Base-by-base conservation (phyloP, 495 filamentous ascomycete species). In the Tetracladium marchalianum region DNA sequence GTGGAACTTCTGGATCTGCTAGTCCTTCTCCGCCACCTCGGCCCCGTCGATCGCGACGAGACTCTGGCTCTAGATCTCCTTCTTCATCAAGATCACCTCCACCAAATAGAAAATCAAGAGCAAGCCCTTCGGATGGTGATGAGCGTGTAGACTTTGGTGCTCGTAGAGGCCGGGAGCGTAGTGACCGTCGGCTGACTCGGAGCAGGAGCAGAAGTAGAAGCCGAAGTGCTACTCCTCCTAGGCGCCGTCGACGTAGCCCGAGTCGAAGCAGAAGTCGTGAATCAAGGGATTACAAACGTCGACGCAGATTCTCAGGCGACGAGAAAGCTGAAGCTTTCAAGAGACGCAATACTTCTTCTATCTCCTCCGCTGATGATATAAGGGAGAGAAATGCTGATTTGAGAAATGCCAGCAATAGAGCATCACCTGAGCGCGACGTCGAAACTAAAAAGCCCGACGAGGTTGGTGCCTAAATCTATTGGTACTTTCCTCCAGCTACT, bases 311-410 rank as follows among this genome's bases (percentile, higher is more conserved):
- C 73, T 64, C 64, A 66, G 43, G 72, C 75, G 44, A 55, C 61
- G 38, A 65, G 55, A 52, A 66, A 58, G 57, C 22, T 27, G 22
- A 27, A 27, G 22, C 22, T 3, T 27, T 7, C 7, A 63, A 57
- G 59, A 60, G 57, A 57, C 51, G 51, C 41, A 55, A 59, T 37
- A 47, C 56, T 44, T 64, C 62, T 44, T 58, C 63, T 13, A 55
- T 56, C 48, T 61, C 60, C 44, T 59, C 55, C 49, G 48, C 49
- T 39, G 46, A 59, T 60, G 44, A 50, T 41, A 48, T 36, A 47
- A 51, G 53, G 50, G 16, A 53, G 17, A 49, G 31, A 34, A 52
- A 44, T 55, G 75, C 80, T 84, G 81, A 84, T 80, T 71, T 66
- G 60, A 71, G 64, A 66, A 68, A 69, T 68, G 71, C 73, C 22